Conservation (phyloP, 345 rosid species). For the Salix purpurea region DNA sequence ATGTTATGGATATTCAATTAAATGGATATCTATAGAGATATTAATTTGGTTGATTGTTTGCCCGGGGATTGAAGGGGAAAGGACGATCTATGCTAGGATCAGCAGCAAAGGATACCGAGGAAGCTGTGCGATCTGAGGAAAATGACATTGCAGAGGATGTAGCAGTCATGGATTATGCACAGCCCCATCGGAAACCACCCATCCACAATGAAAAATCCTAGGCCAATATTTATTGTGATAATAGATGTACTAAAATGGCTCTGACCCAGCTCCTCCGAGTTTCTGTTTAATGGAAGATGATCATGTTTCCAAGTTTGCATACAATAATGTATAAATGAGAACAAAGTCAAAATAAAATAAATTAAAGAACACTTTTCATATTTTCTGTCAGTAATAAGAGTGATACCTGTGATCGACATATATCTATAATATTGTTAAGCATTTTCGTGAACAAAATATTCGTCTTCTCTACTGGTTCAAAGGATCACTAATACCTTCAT, state of each 20-base stretch:
- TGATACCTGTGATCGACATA: too few relatives aligned
- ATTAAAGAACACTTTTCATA: background rate
- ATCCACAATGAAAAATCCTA: conserved; percentile 76
- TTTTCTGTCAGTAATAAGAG: too few relatives aligned
- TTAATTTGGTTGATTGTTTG: background rate
- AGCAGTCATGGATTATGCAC: conserved; percentile 79
- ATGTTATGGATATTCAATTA: background rate
- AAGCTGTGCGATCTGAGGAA: conserved; percentile 28
- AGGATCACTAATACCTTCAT: too few relatives aligned
- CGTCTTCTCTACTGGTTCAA: too few relatives aligned
- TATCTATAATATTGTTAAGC: too few relatives aligned
- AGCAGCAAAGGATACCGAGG: conserved; percentile 13
- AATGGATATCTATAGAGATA: background rate
- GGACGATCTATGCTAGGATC: conserved; percentile 23
- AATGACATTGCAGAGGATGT: conserved; percentile 36
- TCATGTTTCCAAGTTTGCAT: background rate
- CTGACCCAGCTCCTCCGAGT: background rate
- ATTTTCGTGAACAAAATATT: too few relatives aligned
- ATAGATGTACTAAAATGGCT: background rate
- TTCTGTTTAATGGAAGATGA: background rate
- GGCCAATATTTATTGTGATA: background rate
- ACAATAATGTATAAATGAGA: background rate
- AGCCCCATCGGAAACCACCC: conserved; percentile 86
- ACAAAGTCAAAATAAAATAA: background rate
- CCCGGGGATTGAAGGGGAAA: conserved; percentile 24